phyloP scores from a whole-genome alignment of 2,329 filamentous ascomycete genomes.

The Dactylonectria estremocensis region DNA sequence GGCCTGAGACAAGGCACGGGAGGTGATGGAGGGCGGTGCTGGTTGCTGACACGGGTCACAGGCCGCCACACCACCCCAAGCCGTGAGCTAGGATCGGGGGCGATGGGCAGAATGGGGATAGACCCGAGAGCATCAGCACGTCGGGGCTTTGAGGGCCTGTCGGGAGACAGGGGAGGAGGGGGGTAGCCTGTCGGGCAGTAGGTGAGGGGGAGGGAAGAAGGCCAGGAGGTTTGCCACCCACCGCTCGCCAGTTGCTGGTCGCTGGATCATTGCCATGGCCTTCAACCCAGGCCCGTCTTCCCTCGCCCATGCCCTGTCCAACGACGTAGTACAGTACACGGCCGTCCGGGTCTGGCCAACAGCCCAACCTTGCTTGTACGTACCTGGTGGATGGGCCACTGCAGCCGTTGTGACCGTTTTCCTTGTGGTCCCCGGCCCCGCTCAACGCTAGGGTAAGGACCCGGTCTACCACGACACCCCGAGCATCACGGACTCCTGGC shows the following conservation, averaged over 20 bases:
- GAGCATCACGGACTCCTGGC: conserved; percentile 34
- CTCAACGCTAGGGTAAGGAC: conserved; percentile 31
- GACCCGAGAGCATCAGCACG: conserved; percentile 25
- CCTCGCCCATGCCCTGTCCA: conserved; percentile 3
- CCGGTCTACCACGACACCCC: conserved; percentile 42
- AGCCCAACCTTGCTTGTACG: too few relatives aligned
- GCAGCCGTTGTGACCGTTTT: conserved; percentile 6
- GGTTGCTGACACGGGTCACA: conserved; percentile 34
- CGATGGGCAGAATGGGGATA: conserved; percentile 42
- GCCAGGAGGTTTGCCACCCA: conserved; percentile 36
- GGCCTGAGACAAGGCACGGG: conserved; percentile 41
- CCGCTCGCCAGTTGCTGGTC: conserved; percentile 24
- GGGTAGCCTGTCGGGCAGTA: conserved; percentile 36
- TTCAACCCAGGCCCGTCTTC: conserved; percentile 16
- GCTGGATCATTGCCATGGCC: conserved; percentile 24
- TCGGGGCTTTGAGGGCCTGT: conserved; percentile 35
- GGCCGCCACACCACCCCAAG: conserved; percentile 34
- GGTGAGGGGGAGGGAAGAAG: conserved; percentile 20
- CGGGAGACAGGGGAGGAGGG: conserved; percentile 34
- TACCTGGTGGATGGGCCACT: not conserved
- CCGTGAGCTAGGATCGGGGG: conserved; percentile 38
- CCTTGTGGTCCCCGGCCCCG: conserved; percentile 35
- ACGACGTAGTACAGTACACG: conserved; percentile 15
- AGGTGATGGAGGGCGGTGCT: conserved; percentile 38
- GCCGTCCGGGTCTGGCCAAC: not conserved